Conservation (phyloP, 2,329 filamentous ascomycete species). For the Fusarium chaquense region DNA sequence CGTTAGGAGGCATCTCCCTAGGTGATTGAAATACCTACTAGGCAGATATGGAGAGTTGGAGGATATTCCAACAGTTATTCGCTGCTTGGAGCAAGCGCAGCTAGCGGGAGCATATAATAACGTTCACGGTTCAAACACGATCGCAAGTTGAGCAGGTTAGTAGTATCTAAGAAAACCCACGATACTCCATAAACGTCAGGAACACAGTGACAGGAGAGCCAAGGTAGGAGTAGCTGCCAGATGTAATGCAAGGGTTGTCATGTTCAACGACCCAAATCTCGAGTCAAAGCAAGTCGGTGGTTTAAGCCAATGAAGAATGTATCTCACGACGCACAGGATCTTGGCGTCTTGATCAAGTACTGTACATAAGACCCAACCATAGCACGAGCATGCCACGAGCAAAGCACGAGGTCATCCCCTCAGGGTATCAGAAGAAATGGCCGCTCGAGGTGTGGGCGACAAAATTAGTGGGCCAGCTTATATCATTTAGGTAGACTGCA, state of each 20-base stretch:
- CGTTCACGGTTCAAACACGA: not conserved
- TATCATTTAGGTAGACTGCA: too few relatives aligned
- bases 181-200: conserved; percentile 5
- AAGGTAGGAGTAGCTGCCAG: conserved; percentile 18
- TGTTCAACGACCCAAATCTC: conserved; percentile 18
- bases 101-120: not conserved
- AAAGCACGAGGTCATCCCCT: conserved; percentile 23
- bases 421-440: too few relatives aligned
- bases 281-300: conserved; percentile 23
- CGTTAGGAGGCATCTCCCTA: not conserved
- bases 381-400: conserved; percentile 38
- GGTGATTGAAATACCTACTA: not conserved
- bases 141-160: not conserved
- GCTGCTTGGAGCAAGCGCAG: not conserved
- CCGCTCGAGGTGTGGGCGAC: too few relatives aligned
- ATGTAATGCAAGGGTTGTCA: conserved; percentile 30
- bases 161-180: not conserved
- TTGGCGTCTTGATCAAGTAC: conserved; percentile 23
- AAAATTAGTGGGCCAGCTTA: too few relatives aligned
- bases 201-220: not conserved
- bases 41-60: not conserved
- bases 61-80: not conserved
- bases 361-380: not conserved
- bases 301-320: conserved; percentile 6
- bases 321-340: conserved; percentile 18